Evolutionary conservation across 1,284 basidiomycete species (phyloP).

Genomic region (Fistulinella cinereoalba): DNA sequence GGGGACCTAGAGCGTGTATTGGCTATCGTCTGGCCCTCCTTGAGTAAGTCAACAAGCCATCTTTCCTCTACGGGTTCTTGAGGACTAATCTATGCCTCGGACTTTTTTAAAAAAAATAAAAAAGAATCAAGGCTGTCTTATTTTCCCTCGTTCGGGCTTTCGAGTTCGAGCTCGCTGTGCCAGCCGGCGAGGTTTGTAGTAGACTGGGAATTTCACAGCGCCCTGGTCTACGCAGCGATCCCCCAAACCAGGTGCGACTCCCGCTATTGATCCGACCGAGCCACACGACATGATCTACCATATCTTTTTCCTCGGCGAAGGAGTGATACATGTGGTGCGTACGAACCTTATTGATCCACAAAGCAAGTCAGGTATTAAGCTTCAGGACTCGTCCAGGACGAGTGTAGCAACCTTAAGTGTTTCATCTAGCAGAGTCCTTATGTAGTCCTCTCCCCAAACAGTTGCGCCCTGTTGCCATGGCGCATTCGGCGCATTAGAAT

Average conservation of each 20-base stretch:
- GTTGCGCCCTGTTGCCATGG: constrained; percentile 13
- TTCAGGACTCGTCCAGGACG: constrained; percentile 8
- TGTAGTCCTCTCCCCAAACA: constrained; percentile 23
- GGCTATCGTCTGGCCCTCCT: constrained; percentile 69
- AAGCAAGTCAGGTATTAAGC: no score
- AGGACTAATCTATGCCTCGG: no score
- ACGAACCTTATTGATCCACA: no score
- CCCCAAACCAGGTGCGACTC: background rate
- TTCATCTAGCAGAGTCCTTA: constrained; percentile 18
- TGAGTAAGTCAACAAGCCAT: constrained; percentile 42
- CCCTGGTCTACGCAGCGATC: background rate
- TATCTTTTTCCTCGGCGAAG: no score
- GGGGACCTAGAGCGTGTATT: constrained; percentile 60
- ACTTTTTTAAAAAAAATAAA: background rate
- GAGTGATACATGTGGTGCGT: no score
- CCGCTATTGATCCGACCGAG: background rate
- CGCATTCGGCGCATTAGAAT: background rate
- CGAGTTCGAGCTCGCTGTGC: background rate
- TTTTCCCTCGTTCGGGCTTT: background rate
- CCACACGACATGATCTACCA: background rate
- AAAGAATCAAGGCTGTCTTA: constrained; percentile 32
- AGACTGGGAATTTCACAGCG: background rate
- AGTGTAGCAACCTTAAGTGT: constrained; percentile 16
- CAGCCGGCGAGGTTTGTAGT: background rate
- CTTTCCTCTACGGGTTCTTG: no score